Percentiles rank a stretch among this genome's conserved stretches.
phyloP scores from a whole-genome alignment of 2,329 filamentous ascomycete genomes.

The Penicillium rolfsii region DNA sequence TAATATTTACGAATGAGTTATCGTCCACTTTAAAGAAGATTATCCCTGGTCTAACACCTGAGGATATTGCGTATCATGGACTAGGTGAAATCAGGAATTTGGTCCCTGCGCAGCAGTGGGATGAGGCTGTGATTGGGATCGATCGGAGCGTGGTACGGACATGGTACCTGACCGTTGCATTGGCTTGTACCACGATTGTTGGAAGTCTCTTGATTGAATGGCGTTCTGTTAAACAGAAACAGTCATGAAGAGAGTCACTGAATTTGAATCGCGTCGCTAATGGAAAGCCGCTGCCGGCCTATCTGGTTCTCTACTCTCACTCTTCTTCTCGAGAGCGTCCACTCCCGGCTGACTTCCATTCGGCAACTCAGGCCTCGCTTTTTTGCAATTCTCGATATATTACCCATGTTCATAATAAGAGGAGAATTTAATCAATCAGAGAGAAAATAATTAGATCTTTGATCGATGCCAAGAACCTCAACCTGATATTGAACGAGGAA shows the following conservation, averaged over 20 bases:
- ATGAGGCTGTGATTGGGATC: slow-evolving; percentile 26
- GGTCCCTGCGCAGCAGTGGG: slow-evolving; percentile 15
- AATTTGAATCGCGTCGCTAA: too few species aligned
- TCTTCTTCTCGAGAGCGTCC: too few species aligned
- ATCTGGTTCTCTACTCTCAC: too few species aligned
- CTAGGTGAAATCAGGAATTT: slow-evolving; percentile 25
- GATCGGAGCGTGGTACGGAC: slow-evolving; percentile 26
- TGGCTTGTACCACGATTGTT: slow-evolving; percentile 29
- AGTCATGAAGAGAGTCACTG: background rate
- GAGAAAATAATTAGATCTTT: too few species aligned
- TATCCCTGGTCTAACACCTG: slow-evolving; percentile 19
- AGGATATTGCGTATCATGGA: slow-evolving; percentile 21
- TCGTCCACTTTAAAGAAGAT: slow-evolving; percentile 19
- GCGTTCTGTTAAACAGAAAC: slow-evolving; percentile 33
- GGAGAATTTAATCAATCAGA: too few species aligned
- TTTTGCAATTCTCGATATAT: too few species aligned
- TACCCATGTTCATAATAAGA: too few species aligned
- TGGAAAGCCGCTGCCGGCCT: too few species aligned
- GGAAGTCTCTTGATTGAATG: slow-evolving; percentile 33
- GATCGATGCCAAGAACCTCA: background rate
- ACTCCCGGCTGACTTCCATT: too few species aligned
- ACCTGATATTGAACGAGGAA: background rate
- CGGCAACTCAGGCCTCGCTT: too few species aligned
- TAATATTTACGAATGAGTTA: slow-evolving; percentile 56
- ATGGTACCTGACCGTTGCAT: slow-evolving; percentile 29